A percentile compares a stretch with the other conserved stretches of the same genome.
Conservation (phyloP, 2,329 filamentous ascomycete species). For the Fusarium sp. region DNA sequence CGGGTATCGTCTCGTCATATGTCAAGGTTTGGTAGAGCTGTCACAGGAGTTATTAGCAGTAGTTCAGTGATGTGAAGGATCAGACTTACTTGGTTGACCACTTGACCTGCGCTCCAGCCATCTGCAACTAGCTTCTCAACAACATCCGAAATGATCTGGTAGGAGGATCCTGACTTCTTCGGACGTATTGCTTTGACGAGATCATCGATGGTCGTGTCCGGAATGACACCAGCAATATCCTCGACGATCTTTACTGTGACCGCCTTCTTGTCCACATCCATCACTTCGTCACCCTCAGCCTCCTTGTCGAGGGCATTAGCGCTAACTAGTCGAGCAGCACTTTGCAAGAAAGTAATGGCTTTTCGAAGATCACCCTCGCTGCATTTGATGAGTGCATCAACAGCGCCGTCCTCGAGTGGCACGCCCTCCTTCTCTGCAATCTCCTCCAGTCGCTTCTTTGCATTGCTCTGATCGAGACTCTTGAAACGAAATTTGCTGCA, state of each 20-base stretch:
- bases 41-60: constrained; percentile 1
- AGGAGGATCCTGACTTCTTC: constrained; percentile 69
- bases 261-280: constrained; percentile 66
- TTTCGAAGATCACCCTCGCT: constrained; percentile 95
- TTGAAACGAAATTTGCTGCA: constrained; percentile 99
- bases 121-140: constrained; percentile 94
- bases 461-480: constrained; percentile 87
- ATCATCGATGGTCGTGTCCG: constrained; percentile 73
- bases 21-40: constrained; percentile 85
- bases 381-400: constrained; percentile 85
- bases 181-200: constrained; percentile 82
- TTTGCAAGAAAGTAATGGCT: constrained; percentile 95
- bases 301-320: constrained; percentile 63
- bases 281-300: constrained; percentile 65
- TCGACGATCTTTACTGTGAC: constrained; percentile 85
- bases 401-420: constrained; percentile 76
- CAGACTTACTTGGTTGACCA: constrained; percentile 77
- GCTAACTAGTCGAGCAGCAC: constrained; percentile 87
- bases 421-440: constrained; percentile 87
- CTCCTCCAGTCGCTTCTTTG: constrained; percentile 78
- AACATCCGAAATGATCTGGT: constrained; percentile 77
- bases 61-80: not conserved
- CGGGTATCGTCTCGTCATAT: constrained; percentile 83
- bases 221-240: constrained; percentile 96
- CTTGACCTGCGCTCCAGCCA: constrained; percentile 94